Evolutionary conservation across 306 rosid genomes (phyloP).

Genomic region (Fragaria iinumae): DNA sequence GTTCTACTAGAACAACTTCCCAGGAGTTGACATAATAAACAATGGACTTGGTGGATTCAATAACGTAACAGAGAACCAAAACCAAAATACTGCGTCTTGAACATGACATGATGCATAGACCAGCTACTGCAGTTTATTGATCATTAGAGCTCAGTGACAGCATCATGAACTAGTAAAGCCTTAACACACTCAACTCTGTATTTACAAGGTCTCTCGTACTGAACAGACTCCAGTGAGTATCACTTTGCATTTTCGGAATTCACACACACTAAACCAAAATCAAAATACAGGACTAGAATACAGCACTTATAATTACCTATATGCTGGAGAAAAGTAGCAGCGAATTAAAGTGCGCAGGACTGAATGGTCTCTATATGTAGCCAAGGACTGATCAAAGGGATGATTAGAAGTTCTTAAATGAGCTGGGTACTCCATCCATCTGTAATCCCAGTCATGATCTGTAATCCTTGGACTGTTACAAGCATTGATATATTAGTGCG

Average conservation of each 20-base stretch:
- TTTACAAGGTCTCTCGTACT: neutral
- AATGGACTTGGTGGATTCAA: neutral
- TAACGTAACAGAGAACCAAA: neutral
- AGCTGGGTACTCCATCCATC: slow-evolving; percentile 84
- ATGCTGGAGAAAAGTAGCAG: slow-evolving; percentile 82
- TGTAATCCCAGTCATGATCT: slow-evolving; percentile 72
- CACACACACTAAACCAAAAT: neutral
- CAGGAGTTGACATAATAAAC: neutral
- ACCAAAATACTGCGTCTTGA: neutral
- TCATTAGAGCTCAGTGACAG: neutral
- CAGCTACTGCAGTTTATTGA: neutral
- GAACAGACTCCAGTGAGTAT: neutral
- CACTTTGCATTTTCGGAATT: neutral
- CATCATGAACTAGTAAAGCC: neutral
- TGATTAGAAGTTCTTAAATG: slow-evolving; percentile 54
- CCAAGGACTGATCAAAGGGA: slow-evolving; percentile 65
- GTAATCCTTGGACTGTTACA: slow-evolving; percentile 34
- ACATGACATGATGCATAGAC: neutral
- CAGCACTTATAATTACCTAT: slow-evolving; percentile 47
- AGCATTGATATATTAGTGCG: slow-evolving; percentile 8
- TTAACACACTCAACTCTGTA: neutral
- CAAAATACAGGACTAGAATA: neutral
- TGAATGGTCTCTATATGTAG: slow-evolving; percentile 79
- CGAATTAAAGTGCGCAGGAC: slow-evolving; percentile 79
- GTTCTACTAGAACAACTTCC: neutral